phyloP scores from a whole-genome alignment of 2,329 filamentous ascomycete genomes.

The Cryphonectria parasitica region DNA sequence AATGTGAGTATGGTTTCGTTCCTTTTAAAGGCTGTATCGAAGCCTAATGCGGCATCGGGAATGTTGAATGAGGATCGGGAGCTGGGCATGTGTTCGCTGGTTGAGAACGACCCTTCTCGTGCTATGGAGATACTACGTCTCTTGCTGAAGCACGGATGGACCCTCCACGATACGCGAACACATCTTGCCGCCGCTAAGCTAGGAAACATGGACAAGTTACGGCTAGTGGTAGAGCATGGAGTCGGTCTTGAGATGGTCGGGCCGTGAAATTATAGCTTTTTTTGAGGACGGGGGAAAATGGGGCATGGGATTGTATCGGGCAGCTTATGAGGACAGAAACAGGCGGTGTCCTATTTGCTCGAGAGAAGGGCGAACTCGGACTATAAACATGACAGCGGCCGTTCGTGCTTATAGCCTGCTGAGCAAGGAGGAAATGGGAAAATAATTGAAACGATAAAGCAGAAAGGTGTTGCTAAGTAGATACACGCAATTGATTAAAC shows the following conservation, averaged over 20 bases:
- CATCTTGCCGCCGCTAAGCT: too few relatives aligned
- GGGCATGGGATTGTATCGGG: neutral
- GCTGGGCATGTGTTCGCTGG: too few relatives aligned
- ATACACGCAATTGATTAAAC: too few relatives aligned
- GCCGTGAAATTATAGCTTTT: neutral
- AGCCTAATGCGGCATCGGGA: too few relatives aligned
- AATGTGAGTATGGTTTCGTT: too few relatives aligned
- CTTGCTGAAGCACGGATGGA: too few relatives aligned
- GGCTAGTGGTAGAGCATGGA: neutral
- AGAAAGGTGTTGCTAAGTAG: neutral
- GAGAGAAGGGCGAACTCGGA: neutral
- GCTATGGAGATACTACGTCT: too few relatives aligned
- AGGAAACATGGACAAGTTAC: too few relatives aligned
- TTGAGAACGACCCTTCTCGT: too few relatives aligned
- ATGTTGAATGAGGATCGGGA: too few relatives aligned
- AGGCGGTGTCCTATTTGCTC: neutral
- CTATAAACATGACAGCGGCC: neutral
- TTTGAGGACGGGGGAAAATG: neutral
- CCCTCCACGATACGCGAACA: too few relatives aligned
- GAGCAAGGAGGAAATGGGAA: neutral
- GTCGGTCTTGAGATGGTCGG: neutral
- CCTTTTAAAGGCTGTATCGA: too few relatives aligned
- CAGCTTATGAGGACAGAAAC: neutral
- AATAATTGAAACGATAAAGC: neutral
- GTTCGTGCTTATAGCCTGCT: neutral